These are phyloP conservation scores for Penicillium sclerotiorum DNA, from an alignment of 2,329 filamentous ascomycete species.

Conservation along the genomic window DNA sequence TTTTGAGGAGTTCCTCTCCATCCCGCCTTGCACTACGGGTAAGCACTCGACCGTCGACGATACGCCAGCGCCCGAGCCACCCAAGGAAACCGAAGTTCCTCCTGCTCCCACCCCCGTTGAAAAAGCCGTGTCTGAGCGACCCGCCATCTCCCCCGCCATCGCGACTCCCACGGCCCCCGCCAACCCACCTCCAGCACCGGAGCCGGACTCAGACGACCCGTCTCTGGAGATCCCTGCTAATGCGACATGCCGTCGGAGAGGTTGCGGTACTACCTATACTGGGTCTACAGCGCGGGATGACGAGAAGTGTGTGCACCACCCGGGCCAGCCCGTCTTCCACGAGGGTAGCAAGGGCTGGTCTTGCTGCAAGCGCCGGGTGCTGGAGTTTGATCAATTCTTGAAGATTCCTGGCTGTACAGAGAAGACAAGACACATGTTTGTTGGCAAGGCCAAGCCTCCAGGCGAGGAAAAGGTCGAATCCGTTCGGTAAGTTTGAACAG, in stretches of 20 bases:
- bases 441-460: slow-evolving; percentile 68
- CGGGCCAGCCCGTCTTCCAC: slow-evolving; percentile 90
- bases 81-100: slow-evolving; percentile 37
- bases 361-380: slow-evolving; percentile 91
- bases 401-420: slow-evolving; percentile 89
- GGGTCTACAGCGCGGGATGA: slow-evolving; percentile 62
- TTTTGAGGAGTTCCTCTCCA: slow-evolving; percentile 96
- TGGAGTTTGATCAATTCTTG: slow-evolving; percentile 98
- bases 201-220: slow-evolving; percentile 87
- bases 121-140: slow-evolving; percentile 17
- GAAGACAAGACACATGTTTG: slow-evolving; percentile 79
- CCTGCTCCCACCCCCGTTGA: slow-evolving; percentile 26
- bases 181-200: slow-evolving; percentile 52
- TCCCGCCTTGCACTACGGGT: slow-evolving; percentile 88
- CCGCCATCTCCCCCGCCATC: slow-evolving; percentile 32
- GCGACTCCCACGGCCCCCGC: slow-evolving; percentile 34
- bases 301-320: slow-evolving; percentile 85
- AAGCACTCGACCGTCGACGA: slow-evolving; percentile 88
- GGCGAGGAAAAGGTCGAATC: slow-evolving; percentile 77
- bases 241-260: slow-evolving; percentile 74
- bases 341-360: slow-evolving; percentile 98
- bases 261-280: slow-evolving; percentile 68
- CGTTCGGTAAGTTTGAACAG: slow-evolving; percentile 74
- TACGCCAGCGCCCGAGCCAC: slow-evolving; percentile 53
- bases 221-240: slow-evolving; percentile 71